Evolutionary conservation across 2,329 filamentous ascomycete genomes (phyloP).

Genomic region (Gremmenia infestans): DNA sequence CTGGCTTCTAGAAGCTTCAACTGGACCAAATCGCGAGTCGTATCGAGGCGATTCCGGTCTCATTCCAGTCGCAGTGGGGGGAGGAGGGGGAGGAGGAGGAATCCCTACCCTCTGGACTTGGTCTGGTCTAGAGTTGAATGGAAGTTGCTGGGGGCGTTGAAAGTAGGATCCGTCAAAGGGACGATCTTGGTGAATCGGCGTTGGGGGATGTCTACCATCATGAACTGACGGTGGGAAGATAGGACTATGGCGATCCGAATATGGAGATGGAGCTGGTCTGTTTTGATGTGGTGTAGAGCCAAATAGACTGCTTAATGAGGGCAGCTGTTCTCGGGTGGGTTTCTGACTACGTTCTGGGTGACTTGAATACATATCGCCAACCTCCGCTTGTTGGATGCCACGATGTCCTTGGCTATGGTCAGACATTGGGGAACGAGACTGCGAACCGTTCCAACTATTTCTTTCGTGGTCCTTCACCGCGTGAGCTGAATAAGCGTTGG

Average conservation of each 20-base stretch:
- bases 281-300: constrained; percentile 18
- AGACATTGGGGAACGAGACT: constrained; percentile 21
- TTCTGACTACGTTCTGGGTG: constrained; percentile 18
- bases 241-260: constrained; percentile 29
- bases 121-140: constrained; percentile 23
- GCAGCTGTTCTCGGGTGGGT: constrained; percentile 27
- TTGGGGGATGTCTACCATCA: constrained; percentile 23
- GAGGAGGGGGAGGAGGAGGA: constrained; percentile 23
- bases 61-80: constrained; percentile 6
- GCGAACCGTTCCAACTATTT: constrained; percentile 15
- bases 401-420: constrained; percentile 14
- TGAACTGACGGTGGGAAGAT: constrained; percentile 27
- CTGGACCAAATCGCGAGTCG: constrained; percentile 18
- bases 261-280: constrained; percentile 25
- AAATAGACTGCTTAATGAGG: constrained; percentile 32
- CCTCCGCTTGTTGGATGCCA: constrained; percentile 13
- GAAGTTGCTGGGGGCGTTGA: constrained; percentile 21
- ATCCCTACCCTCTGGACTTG: constrained; percentile 23
- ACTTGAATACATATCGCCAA: constrained; percentile 23
- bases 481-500: constrained; percentile 5
- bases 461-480: constrained; percentile 13
- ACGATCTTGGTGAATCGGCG: constrained; percentile 24
- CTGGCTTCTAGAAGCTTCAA: constrained; percentile 15
- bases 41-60: constrained; percentile 29
- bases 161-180: constrained; percentile 25